Base-by-base conservation (phyloP, 2,329 filamentous ascomycete genomes). In the Colletotrichum aenigma region DNA sequence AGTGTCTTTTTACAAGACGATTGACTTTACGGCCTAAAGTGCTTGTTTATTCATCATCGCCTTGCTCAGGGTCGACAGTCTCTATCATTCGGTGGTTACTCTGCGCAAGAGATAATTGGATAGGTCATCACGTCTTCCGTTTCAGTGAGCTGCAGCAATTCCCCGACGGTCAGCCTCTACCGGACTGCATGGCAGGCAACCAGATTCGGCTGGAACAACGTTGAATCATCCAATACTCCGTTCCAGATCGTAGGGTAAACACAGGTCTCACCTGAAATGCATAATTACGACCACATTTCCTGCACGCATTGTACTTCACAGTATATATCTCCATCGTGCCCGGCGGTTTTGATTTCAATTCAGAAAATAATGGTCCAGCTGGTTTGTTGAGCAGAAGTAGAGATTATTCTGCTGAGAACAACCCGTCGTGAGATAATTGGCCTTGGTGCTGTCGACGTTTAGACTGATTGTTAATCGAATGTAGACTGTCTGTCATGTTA, bases 221-320 rank as follows among this genome's bases (percentile, higher is more conserved):
- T 48, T 21, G 6, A 13, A 48, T 48, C 43, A 4, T 12, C n/a
- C 43, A 3, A 52, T 52, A 3, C 43, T 52, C 3, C 43, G 3
- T 1, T 13, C 43, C 43, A 13, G 2, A 13, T 12, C n/a, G 43
- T 7, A 52, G n/a, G 43, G n/a, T 2, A 13, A 21, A 52, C 43
- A 3, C 43, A 52, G 2, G 43, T 3, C n/a, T 21, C 18, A 6
- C 43, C 9, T 21, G n/a, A 7, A 6, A 7, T 10, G 7, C 43
- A 48, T 4, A 6, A 48, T 21, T 3, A 21, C 1, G n/a, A 21
- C 10, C n/a, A 48, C 0, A 0, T 48, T 4, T 48, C 4, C 10
- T n/a, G n/a, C n/a, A 21, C 43, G 3, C 4, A 21, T 48, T 3
- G 43, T 52, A 52, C 10, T 52, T 7, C 0, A 13, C 2, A 21